Evolutionary conservation across 345 rosid species (phyloP).

Genomic region (Tarenaya hassleriana): DNA sequence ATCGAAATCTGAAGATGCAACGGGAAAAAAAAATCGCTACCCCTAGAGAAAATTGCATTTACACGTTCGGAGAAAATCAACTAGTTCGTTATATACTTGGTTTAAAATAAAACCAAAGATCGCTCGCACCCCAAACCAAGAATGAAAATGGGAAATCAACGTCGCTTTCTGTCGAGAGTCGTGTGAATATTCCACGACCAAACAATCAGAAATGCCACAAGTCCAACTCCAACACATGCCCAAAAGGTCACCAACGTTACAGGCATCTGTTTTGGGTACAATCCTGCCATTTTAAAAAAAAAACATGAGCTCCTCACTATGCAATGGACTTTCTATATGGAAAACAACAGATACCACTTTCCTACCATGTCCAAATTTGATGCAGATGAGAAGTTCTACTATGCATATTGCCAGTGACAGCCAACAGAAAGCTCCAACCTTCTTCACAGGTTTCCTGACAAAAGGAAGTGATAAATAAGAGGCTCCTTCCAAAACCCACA

Average conservation of each 20-base stretch:
- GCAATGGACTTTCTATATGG: too few relatives aligned
- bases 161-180: constrained; percentile 57
- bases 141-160: constrained; percentile 30
- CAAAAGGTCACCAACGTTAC: constrained; percentile 64
- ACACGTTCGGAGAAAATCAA: too few relatives aligned
- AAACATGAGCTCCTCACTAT: constrained; percentile 7
- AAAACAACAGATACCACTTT: too few relatives aligned
- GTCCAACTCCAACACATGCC: constrained; percentile 54
- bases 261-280: constrained; percentile 87
- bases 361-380: constrained; percentile 93
- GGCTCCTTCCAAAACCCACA: background rate
- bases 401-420: constrained; percentile 93
- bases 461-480: constrained; percentile 6
- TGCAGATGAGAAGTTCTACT: constrained; percentile 90
- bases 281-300: constrained; percentile 37
- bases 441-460: constrained; percentile 70
- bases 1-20: constrained; percentile 21
- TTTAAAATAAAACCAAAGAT: constrained; percentile 19
- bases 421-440: constrained; percentile 99
- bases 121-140: constrained; percentile 23
- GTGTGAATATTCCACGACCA: constrained; percentile 79
- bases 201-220: constrained; percentile 44
- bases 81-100: constrained; percentile 23
- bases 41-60: constrained; percentile 34
- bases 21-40: constrained; percentile 18